Percentiles rank a stretch among this genome's conserved stretches.
Evolutionary conservation across 331 rosid species (phyloP).

Genomic region (Quercus phellos): DNA sequence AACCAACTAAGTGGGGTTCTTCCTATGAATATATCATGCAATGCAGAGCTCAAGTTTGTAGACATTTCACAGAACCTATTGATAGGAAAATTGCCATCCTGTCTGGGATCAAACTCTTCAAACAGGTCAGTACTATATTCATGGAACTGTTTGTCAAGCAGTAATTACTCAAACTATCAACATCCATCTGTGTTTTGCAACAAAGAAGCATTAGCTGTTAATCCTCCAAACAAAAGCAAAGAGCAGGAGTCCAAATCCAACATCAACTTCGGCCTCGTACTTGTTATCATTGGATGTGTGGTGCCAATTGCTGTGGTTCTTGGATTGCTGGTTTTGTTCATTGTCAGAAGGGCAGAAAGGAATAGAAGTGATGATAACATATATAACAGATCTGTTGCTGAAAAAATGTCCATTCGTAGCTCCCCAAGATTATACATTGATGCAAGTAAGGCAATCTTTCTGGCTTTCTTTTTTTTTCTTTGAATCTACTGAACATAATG

Average conservation of each 20-base stretch:
- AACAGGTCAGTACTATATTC: conserved; percentile 46
- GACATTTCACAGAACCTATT: conserved; percentile 71
- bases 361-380: conserved; percentile 19
- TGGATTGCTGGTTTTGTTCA: conserved; percentile 39
- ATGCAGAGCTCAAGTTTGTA: conserved; percentile 40
- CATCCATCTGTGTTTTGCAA: conserved; percentile 46
- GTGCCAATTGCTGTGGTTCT: conserved; percentile 40
- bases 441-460: conserved; percentile 45
- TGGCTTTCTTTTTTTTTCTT: neutral
- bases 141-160: conserved; percentile 66
- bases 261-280: conserved; percentile 34
- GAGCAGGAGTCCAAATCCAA: conserved; percentile 23
- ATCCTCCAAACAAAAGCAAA: conserved; percentile 37
- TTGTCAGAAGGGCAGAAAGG: conserved; percentile 32
- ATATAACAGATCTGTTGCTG: conserved; percentile 28
- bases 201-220: conserved; percentile 55
- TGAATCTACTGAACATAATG: neutral
- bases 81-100: conserved; percentile 67
- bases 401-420: conserved; percentile 31
- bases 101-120: conserved; percentile 47
- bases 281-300: conserved; percentile 53
- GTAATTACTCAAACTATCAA: conserved; percentile 29
- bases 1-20: conserved; percentile 61
- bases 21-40: conserved; percentile 43
- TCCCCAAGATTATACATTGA: conserved; percentile 32